Conservation (phyloP, 306 rosid species). For the Alnus rubra region DNA sequence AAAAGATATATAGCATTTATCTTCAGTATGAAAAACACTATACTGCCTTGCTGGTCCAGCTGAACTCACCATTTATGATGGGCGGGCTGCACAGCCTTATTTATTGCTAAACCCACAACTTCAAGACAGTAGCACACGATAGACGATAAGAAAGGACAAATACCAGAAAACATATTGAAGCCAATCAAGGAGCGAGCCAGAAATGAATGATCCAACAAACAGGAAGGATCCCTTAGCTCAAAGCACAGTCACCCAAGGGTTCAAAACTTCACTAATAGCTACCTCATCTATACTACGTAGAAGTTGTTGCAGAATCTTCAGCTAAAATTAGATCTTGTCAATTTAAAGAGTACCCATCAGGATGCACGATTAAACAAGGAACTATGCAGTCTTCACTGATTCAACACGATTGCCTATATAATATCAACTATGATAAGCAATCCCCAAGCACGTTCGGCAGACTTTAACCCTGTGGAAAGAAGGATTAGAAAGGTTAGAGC, state of each 20-base stretch:
- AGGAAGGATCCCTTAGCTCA: conserved; percentile 35
- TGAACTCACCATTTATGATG: conserved; percentile 73
- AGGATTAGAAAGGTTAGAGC: conserved; percentile 5
- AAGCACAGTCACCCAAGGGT: conserved; percentile 43
- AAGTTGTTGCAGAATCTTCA: conserved; percentile 45
- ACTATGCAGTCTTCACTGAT: conserved; percentile 43
- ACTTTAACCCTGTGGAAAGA: conserved; percentile 60
- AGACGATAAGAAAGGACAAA: conserved; percentile 45
- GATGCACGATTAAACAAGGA: conserved; percentile 40
- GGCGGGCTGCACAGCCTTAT: conserved; percentile 72
- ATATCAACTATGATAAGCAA: conserved; percentile 52
- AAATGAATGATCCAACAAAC: conserved; percentile 36
- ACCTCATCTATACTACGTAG: conserved; percentile 51
- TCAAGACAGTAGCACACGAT: conserved; percentile 38
- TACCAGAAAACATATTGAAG: conserved; percentile 61
- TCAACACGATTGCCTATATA: conserved; percentile 44
- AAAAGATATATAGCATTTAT: conserved; percentile 66
- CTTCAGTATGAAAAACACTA: conserved; percentile 56
- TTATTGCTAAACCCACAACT: conserved; percentile 49
- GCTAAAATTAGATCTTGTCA: conserved; percentile 33
- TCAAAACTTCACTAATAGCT: conserved; percentile 41
- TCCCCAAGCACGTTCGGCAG: conserved; percentile 48
- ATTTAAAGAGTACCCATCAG: conserved; percentile 52
- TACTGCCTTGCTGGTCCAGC: conserved; percentile 55
- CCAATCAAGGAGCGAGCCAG: conserved; percentile 40